phyloP scores from a whole-genome alignment of 371 early-diverging fungal species.

The Batkoa obscura region DNA sequence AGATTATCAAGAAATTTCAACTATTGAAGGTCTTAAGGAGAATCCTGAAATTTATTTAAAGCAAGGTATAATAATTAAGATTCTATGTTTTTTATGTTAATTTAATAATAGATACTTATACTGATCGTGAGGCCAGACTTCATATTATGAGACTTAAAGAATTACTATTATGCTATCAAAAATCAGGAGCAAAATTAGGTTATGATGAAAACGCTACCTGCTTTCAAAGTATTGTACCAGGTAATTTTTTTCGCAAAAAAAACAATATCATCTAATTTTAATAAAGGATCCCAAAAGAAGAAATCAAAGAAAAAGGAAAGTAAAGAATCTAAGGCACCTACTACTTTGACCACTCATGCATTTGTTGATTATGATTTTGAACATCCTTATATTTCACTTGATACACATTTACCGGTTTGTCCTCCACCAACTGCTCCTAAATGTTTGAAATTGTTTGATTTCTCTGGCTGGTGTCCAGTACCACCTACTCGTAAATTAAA shows the following conservation, averaged over 20 bases:
- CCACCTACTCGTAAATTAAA: conserved; percentile 49
- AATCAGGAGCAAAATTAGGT: not conserved
- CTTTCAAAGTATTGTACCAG: not conserved
- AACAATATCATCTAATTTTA: not conserved
- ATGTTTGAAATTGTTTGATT: conserved; percentile 48
- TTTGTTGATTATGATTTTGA: conserved; percentile 34
- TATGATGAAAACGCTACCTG: not conserved
- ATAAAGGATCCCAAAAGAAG: not conserved
- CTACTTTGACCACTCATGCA: not conserved
- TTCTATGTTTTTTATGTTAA: not conserved
- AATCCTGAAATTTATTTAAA: conserved; percentile 42
- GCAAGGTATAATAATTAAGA: conserved; percentile 29
- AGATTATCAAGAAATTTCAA: conserved; percentile 51
- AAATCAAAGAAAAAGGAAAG: conserved; percentile 11
- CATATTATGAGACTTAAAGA: conserved; percentile 77
- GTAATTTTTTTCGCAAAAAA: not conserved
- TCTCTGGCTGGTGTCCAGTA: conserved; percentile 87
- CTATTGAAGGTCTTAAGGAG: conserved; percentile 49
- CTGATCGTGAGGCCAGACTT: conserved; percentile 73
- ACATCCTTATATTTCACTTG: conserved; percentile 21
- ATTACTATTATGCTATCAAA: conserved; percentile 34
- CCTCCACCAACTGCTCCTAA: conserved; percentile 32
- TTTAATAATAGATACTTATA: conserved; percentile 38
- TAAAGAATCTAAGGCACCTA: conserved; percentile 9
- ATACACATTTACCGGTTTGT: conserved; percentile 28